A percentile compares a stretch with the other conserved stretches of the same genome.
phyloP scores from a whole-genome alignment of 345 rosid genomes.

The Dimocarpus longan region DNA sequence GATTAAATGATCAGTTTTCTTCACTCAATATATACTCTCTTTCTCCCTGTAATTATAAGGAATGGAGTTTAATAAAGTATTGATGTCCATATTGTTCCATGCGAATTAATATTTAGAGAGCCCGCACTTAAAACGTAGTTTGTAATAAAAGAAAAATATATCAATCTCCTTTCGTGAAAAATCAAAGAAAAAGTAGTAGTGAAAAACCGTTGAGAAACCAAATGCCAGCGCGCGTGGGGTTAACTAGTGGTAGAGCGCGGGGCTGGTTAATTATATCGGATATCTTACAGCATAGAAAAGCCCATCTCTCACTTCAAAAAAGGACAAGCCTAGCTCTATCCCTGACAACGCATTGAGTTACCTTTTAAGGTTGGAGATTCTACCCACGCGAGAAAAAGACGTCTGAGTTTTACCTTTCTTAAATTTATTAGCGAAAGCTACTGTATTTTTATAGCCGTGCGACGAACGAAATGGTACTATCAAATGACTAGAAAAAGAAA shows the following conservation, averaged over 20 bases:
- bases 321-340: not conserved
- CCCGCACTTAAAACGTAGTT: too few species aligned
- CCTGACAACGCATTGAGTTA: not conserved
- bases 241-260: not conserved
- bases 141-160: too few species aligned
- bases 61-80: too few species aligned
- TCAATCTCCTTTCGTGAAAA: too few species aligned
- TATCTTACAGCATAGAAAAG: not conserved
- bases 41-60: too few species aligned
- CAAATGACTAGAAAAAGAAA: too few species aligned
- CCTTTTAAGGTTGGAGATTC: slow-evolving; percentile 6
- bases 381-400: slow-evolving; percentile 16
- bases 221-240: not conserved
- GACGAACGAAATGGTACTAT: too few species aligned
- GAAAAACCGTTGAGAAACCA: not conserved
- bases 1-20: too few species aligned
- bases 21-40: fast-evolving
- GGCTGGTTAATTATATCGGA: not conserved
- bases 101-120: too few species aligned
- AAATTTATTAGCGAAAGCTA: not conserved
- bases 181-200: too few species aligned
- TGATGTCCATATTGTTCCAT: too few species aligned
- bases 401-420: slow-evolving; percentile 4
- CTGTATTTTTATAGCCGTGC: not conserved
- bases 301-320: too few species aligned